Evolutionary conservation across 1,139 yeast species (phyloP), one percentile per base, ranked within the genome.

Genomic region (Zygosaccharomyces pseudobailii): DNA sequence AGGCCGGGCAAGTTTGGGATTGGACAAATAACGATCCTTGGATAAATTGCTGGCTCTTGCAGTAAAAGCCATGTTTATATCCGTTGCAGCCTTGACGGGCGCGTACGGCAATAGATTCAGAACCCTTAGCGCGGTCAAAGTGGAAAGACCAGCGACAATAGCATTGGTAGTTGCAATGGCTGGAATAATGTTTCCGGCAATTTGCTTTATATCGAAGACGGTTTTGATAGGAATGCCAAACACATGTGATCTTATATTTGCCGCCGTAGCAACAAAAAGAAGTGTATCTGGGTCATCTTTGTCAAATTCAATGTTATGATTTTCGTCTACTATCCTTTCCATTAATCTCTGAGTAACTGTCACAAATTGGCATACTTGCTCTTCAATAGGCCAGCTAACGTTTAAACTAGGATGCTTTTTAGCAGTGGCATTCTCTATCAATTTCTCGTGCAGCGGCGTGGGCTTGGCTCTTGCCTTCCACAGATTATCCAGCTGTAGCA

Each of bases 111-210:
- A 39, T 36, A 64, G 42, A 17, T 53, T 61, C 59, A 82, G 76
- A 41, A 77, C 76, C 46, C 80, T 78, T 45, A 87, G 68, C 0
- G 90, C 84, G 46, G 81, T 83, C 47, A 90, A 65, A 10, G 89
- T 82, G 23, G 95, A 84, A 52, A 89, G 77, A 0, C 98, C 98
- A 0, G 97, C 90, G 53, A 92, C 83, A 20, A 92, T 84, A 1
- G 98, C 97, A 65, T 94, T 94, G 8, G 97, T 92, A 1, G 98
- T 92, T 9, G 98, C 98, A 57, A 94, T 90, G 0, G 98, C 98
- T 0, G 99, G 98, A 43, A 94, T 92, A 59, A 94, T 94, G 65
- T 92, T 92, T 7, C 99, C 99, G 0, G 98, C 98, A 57, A 90
- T 89, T 63, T 94, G 81, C 65, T 94, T 94, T 55, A 87, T 80